Conservation (phyloP, 192 early-diverging fungal species). For the Backusella tuberculispora region DNA sequence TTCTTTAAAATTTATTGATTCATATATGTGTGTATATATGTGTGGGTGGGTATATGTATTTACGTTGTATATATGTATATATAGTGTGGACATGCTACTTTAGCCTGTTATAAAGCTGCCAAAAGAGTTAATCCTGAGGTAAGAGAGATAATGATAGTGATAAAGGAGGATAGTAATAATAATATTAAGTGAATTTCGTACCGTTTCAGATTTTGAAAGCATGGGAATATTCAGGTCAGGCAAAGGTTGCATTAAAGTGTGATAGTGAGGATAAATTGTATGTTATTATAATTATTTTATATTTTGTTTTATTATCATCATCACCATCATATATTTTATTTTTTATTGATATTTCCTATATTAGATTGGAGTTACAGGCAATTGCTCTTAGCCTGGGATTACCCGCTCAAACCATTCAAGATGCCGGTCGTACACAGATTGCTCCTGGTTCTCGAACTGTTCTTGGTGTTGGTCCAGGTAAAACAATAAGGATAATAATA, state of each 20-base stretch:
- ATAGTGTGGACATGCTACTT: constrained; percentile 88
- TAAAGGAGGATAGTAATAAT: not conserved
- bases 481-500: not conserved
- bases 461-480: constrained; percentile 90
- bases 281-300: constrained; percentile 19
- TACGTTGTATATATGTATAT: not conserved
- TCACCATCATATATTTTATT: too few species aligned
- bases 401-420: constrained; percentile 76
- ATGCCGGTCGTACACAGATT: constrained; percentile 94
- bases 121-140: constrained; percentile 50
- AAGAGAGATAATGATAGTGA: constrained; percentile 21
- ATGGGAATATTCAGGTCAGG: constrained; percentile 85
- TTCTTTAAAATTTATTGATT: too few species aligned
- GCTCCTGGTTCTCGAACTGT: constrained; percentile 91
- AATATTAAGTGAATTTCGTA: not conserved
- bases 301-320: too few species aligned
- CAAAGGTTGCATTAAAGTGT: constrained; percentile 87
- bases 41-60: too few species aligned
- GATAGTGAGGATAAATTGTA: constrained; percentile 78
- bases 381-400: constrained; percentile 62
- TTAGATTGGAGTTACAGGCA: constrained; percentile 66
- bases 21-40: too few species aligned
- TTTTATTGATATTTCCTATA: constrained; percentile 24
- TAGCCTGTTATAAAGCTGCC: constrained; percentile 78
- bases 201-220: constrained; percentile 44